phyloP scores from a whole-genome alignment of 2,329 filamentous ascomycete species.

The Pseudogymnoascus sp. region DNA sequence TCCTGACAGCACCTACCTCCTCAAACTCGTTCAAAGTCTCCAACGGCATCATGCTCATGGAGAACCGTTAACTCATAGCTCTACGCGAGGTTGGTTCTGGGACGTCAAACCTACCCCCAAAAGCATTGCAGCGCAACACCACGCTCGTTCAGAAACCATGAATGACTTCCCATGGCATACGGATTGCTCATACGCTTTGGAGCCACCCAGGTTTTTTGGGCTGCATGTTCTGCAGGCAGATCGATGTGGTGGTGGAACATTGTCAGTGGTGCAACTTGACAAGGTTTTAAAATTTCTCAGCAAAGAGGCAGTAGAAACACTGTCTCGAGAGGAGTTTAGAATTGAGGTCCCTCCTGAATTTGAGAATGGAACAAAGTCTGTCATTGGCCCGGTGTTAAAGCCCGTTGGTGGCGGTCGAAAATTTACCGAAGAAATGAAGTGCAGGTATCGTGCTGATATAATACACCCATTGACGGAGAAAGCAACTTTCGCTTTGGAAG shows the following conservation, averaged over 20 bases:
- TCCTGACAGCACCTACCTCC: conserved; percentile 18
- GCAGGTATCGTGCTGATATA: conserved; percentile 27
- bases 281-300: conserved; percentile 16
- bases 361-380: conserved; percentile 20
- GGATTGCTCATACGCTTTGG: conserved; percentile 23
- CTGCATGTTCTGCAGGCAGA: conserved; percentile 24
- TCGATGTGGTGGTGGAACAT: conserved; percentile 19
- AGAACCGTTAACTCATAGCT: conserved; percentile 20
- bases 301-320: conserved; percentile 11
- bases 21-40: conserved; percentile 16
- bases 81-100: conserved; percentile 23
- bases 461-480: conserved; percentile 20
- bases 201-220: conserved; percentile 23
- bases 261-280: conserved; percentile 18
- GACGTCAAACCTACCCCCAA: conserved; percentile 22
- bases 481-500: conserved; percentile 24
- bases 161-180: conserved; percentile 28
- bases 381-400: conserved; percentile 21
- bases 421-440: conserved; percentile 15
- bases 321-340: conserved; percentile 18
- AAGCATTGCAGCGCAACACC: conserved; percentile 10
- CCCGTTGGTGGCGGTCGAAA: conserved; percentile 3
- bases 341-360: conserved; percentile 28
- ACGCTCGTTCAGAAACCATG: conserved; percentile 22
- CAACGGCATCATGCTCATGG: conserved; percentile 16